Evolutionary conservation across 2,329 filamentous ascomycete genomes (phyloP), one percentile per base, ranked within the genome.

Genomic region (Diplodia corticola): DNA sequence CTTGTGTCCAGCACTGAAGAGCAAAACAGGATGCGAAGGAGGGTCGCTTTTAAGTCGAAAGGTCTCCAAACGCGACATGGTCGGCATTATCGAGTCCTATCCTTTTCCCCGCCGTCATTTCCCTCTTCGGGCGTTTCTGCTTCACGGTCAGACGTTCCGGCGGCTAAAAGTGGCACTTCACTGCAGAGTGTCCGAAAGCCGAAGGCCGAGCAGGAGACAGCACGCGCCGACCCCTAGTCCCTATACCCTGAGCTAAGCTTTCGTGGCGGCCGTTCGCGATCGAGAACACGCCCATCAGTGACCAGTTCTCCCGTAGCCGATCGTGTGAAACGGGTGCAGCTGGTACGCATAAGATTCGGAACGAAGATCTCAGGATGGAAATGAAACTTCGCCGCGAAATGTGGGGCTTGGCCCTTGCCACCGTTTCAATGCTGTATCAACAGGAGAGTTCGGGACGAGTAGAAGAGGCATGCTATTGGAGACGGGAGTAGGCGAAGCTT

Each of bases 261-360:
- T 24, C 57, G n/a, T 30, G 55, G 55, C 55, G 24, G n/a, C n/a
- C 9, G 13, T 17, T 17, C 5, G 26, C 12, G 26, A 40, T 44
- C 26, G 26, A 22, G 40, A 12, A 49, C 5, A 28, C 17, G 40
- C 9, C 44, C 24, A 20, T 13, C 17, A 24, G 28, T 26, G 55
- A 40, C 13, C 37, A 30, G 17, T 48, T 20, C 37, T 60, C 37
- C 7, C 13, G 10, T 61, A 49, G n/a, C 57, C 57, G 57, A 61
- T 22, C 26, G 9, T 30, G 12, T 61, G 57, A 61, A 61, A 61
- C 57, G 13, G 24, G 40, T 1, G 24, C 26, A 5, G 37, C 9
- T 37, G 55, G 33, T 61, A 61, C 28, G 57, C 57, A 49, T 61
- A 49, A 61, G 57, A 49, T 49, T 61, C 49, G 57, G 57, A 33